Evolutionary conservation across 1,284 basidiomycete species (phyloP).

Genomic region (Trichosporon sp.): DNA sequence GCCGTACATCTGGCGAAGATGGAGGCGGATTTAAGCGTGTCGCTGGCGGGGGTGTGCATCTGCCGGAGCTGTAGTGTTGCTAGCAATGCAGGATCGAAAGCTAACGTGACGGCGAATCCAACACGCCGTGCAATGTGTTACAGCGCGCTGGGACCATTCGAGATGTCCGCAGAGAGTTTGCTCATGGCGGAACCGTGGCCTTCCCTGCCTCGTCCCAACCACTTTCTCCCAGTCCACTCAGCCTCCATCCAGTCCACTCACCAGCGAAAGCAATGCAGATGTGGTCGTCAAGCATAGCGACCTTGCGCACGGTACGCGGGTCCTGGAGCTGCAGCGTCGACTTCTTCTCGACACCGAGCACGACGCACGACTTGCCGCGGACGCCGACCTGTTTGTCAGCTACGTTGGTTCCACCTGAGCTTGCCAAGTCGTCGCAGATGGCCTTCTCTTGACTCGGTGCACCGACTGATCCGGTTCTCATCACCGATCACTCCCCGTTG

Average conservation of each 20-base stretch:
- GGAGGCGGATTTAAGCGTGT: background rate
- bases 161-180: too few species aligned
- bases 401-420: background rate
- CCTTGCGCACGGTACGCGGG: conserved; percentile 94
- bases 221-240: background rate
- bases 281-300: conserved; percentile 98
- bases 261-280: conserved; percentile 97
- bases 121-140: too few species aligned
- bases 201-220: background rate
- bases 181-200: too few species aligned
- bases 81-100: too few species aligned
- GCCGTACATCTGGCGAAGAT: background rate
- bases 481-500: too few species aligned
- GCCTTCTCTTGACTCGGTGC: background rate
- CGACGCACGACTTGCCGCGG: conserved; percentile 89
- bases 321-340: conserved; percentile 96
- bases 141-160: too few species aligned
- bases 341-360: conserved; percentile 99
- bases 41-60: too few species aligned
- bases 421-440: background rate
- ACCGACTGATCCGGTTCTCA: too few species aligned
- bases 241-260: conserved; percentile 54
- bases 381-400: conserved; percentile 76
- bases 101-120: too few species aligned
- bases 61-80: too few species aligned